phyloP scores from a whole-genome alignment of 2,329 filamentous ascomycete species.

The Didymella pinodella region DNA sequence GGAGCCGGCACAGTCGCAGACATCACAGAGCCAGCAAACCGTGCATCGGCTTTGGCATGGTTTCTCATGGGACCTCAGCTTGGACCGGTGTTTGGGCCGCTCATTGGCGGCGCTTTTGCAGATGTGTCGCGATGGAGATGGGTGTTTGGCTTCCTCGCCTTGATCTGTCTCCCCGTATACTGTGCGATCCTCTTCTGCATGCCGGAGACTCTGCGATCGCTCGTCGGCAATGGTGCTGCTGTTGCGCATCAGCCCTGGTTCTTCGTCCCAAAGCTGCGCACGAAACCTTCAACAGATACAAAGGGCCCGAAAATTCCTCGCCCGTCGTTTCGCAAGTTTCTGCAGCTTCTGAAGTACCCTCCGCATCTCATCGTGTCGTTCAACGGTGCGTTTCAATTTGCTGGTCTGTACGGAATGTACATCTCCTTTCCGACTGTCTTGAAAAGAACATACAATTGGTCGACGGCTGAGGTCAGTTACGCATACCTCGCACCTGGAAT shows the following conservation, averaged over 20 bases:
- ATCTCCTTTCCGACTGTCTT: slow-evolving; percentile 36
- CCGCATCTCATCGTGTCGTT: slow-evolving; percentile 43
- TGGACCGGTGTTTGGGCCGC: slow-evolving; percentile 55
- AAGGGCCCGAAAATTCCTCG: slow-evolving; percentile 35
- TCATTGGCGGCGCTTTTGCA: slow-evolving; percentile 54
- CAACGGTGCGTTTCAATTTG: slow-evolving; percentile 40
- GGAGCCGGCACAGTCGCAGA: slow-evolving; percentile 57
- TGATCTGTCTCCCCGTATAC: slow-evolving; percentile 38
- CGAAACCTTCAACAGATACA: slow-evolving; percentile 28
- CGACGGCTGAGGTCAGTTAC: slow-evolving; percentile 45
- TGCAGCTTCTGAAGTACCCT: slow-evolving; percentile 38
- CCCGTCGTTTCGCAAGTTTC: slow-evolving; percentile 33
- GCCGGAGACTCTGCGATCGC: slow-evolving; percentile 57
- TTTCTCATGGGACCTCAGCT: slow-evolving; percentile 57
- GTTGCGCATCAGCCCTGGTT: slow-evolving; percentile 38
- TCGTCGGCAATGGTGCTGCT: slow-evolving; percentile 55
- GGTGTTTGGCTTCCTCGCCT: slow-evolving; percentile 54
- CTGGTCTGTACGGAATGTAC: slow-evolving; percentile 40
- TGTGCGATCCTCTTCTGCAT: slow-evolving; percentile 51
- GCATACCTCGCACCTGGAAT: slow-evolving; percentile 50
- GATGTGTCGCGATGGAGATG: slow-evolving; percentile 52
- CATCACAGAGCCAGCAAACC: slow-evolving; percentile 51
- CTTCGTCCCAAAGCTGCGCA: slow-evolving; percentile 36
- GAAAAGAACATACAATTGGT: slow-evolving; percentile 47
- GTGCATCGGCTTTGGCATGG: slow-evolving; percentile 53